phyloP scores from a whole-genome alignment of 768 basidiomycete species.

The Trametes cubensis region DNA sequence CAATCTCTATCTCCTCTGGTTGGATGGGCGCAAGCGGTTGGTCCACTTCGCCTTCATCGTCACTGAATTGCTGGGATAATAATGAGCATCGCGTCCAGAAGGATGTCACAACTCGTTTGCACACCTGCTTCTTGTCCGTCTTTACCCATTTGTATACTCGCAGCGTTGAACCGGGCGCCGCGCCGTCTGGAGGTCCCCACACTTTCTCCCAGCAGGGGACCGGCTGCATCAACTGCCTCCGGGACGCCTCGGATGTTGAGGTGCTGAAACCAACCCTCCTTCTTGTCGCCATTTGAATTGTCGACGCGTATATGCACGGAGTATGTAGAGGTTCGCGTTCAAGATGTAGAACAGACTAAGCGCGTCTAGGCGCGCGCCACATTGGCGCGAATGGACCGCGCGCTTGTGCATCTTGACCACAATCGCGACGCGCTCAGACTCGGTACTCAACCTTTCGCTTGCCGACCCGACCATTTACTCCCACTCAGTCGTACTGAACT shows the following conservation, averaged over 20 bases:
- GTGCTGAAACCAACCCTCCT: conserved; percentile 77
- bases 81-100: neutral
- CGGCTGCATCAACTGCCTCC: conserved; percentile 86
- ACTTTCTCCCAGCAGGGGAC: conserved; percentile 86
- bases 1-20: conserved; percentile 72
- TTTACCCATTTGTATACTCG: conserved; percentile 80
- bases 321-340: neutral
- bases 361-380: too few species aligned
- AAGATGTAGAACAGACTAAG: neutral
- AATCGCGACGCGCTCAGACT: too few species aligned
- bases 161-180: conserved; percentile 57
- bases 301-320: neutral
- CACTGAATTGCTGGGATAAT: conserved; percentile 75
- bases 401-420: too few species aligned
- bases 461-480: neutral
- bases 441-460: neutral
- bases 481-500: neutral
- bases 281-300: conserved; percentile 61
- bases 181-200: conserved; percentile 64
- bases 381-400: too few species aligned
- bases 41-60: conserved; percentile 79
- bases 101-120: conserved; percentile 4
- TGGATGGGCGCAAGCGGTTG: conserved; percentile 82
- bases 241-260: conserved; percentile 78
- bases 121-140: conserved; percentile 76